phyloP scores from a whole-genome alignment of 2,329 filamentous ascomycete species.

The Paracorniculantispora psalliotae region DNA sequence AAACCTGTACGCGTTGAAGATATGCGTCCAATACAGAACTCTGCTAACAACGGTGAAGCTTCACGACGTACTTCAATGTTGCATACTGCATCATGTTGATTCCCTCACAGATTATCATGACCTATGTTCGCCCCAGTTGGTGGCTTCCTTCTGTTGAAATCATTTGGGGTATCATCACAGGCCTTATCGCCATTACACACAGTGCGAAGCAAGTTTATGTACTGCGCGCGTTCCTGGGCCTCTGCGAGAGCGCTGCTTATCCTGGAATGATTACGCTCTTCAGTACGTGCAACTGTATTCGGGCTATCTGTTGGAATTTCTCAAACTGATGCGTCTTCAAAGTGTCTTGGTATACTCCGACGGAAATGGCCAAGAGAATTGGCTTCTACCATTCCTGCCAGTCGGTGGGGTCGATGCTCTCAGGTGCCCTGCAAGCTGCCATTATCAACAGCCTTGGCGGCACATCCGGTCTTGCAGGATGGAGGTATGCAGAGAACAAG shows the following conservation, averaged over 20 bases:
- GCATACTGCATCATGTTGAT: constrained; percentile 50
- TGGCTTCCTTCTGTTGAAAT: constrained; percentile 34
- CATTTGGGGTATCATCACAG: constrained; percentile 24
- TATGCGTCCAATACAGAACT: background rate
- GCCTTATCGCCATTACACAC: constrained; percentile 27
- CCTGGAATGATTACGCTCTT: constrained; percentile 33
- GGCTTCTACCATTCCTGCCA: constrained; percentile 39
- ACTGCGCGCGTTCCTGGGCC: constrained; percentile 37
- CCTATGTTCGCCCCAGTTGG: constrained; percentile 31
- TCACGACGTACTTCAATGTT: constrained; percentile 48
- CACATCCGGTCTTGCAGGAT: constrained; percentile 32
- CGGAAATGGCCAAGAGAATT: constrained; percentile 35
- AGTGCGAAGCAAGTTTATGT: constrained; percentile 31
- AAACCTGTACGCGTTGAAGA: constrained; percentile 12
- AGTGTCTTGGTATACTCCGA: constrained; percentile 37
- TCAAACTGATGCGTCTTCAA: background rate
- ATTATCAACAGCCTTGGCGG: constrained; percentile 36
- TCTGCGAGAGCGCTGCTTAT: constrained; percentile 31
- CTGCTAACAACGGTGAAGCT: constrained; percentile 11
- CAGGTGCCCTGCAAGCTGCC: constrained; percentile 38
- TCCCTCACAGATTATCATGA: constrained; percentile 34
- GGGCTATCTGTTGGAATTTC: no score
- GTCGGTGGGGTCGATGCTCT: constrained; percentile 37
- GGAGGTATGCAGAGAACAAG: constrained; percentile 30
- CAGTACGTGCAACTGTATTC: constrained; percentile 17